Conservation (phyloP, 768 basidiomycete genomes). For the Favolaschia claudopus region DNA sequence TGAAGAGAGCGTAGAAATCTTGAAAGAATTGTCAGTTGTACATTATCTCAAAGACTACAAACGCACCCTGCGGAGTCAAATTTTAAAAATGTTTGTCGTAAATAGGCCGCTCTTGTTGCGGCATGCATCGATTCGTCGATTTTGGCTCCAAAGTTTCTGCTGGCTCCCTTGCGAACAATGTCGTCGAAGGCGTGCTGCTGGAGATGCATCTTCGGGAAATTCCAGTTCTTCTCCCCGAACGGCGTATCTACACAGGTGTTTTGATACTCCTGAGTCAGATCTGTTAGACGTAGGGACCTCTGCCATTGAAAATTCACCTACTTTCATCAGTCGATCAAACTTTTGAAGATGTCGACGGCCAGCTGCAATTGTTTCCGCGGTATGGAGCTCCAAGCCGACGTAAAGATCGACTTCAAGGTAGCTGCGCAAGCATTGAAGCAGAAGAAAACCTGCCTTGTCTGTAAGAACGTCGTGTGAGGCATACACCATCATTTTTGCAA, state of each 20-base stretch:
- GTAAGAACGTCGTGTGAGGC: slow-evolving; percentile 33
- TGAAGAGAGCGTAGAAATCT: background rate
- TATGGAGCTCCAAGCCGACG: slow-evolving; percentile 40
- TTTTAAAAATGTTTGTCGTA: slow-evolving; percentile 36
- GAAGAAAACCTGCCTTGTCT: slow-evolving; percentile 25
- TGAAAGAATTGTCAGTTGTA: background rate
- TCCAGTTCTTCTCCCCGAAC: slow-evolving; percentile 34
- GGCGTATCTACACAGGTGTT: background rate
- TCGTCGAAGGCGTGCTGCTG: slow-evolving; percentile 41
- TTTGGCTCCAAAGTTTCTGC: slow-evolving; percentile 38
- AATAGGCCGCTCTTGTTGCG: slow-evolving; percentile 35
- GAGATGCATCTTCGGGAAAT: slow-evolving; percentile 45
- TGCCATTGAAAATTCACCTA: no score
- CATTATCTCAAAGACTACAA: background rate
- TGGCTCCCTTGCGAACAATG: slow-evolving; percentile 40
- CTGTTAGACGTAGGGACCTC: no score
- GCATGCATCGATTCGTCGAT: slow-evolving; percentile 38
- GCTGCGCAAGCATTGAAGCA: slow-evolving; percentile 37
- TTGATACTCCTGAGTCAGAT: background rate
- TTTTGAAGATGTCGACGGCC: slow-evolving; percentile 24
- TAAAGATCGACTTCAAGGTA: slow-evolving; percentile 41
- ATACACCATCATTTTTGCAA: slow-evolving; percentile 40
- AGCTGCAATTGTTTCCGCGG: slow-evolving; percentile 30
- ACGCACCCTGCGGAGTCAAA: slow-evolving; percentile 39
- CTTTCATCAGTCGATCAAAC: slow-evolving; percentile 30